phyloP scores from a whole-genome alignment of 2,329 filamentous ascomycete species.

The Fusarium circinatum region DNA sequence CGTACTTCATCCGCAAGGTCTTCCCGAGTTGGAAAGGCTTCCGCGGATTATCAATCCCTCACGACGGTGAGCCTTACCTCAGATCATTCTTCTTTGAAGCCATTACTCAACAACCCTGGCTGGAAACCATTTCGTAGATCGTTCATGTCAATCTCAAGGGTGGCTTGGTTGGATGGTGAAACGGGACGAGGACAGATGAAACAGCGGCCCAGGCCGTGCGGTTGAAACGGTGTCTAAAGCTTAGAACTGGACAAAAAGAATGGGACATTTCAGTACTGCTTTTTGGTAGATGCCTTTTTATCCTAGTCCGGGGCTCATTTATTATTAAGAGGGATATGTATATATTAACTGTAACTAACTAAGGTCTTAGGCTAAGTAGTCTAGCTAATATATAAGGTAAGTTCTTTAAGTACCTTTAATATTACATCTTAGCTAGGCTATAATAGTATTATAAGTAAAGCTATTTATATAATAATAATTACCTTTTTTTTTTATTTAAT shows the following conservation, averaged over 20 bases:
- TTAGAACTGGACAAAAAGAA: background rate
- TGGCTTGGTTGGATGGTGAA: constrained; percentile 23
- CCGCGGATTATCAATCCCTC: constrained; percentile 18
- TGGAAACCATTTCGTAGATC: background rate
- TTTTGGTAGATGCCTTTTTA: background rate
- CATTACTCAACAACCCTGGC: background rate
- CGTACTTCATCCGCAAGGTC: constrained; percentile 18
- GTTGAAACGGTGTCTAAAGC: constrained; percentile 7
- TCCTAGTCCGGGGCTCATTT: background rate
- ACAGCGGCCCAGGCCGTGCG: constrained; percentile 18
- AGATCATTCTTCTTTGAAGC: background rate
- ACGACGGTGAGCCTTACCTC: constrained; percentile 17
- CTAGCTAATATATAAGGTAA: too few relatives aligned
- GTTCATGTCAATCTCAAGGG: background rate
- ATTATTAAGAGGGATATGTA: too few relatives aligned
- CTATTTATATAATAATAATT: too few relatives aligned
- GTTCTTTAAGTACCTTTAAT: too few relatives aligned
- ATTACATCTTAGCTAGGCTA: too few relatives aligned
- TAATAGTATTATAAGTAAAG: too few relatives aligned
- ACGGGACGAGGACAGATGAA: constrained; percentile 24
- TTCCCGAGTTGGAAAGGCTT: constrained; percentile 29
- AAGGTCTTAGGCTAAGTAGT: too few relatives aligned
- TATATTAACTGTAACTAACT: too few relatives aligned
- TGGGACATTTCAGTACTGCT: rapidly evolving
- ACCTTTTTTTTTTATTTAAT: too few relatives aligned